Percentiles rank a stretch among this genome's conserved stretches.
phyloP scores from a whole-genome alignment of 129 eudicot species.

The Centrapalus pauciflorus region DNA sequence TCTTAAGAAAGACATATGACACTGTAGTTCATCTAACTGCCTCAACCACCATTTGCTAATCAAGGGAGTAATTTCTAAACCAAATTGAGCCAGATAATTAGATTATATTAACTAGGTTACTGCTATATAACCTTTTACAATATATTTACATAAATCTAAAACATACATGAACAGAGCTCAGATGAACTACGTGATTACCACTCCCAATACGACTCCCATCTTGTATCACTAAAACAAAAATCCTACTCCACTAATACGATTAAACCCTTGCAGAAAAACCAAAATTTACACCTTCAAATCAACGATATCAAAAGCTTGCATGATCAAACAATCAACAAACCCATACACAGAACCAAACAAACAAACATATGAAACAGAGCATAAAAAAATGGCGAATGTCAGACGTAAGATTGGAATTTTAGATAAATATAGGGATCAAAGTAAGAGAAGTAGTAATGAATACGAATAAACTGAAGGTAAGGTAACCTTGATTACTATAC shows the following conservation, averaged over 20 bases:
- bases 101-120: constrained; percentile 7
- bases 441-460: background rate
- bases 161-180: constrained; percentile 7
- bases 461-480: background rate
- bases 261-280: constrained; percentile 4
- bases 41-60: background rate
- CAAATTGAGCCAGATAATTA: background rate
- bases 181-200: constrained; percentile 17
- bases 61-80: background rate
- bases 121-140: background rate
- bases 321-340: background rate
- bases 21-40: background rate
- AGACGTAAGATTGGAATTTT: background rate
- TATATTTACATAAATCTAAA: background rate
- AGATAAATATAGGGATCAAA: constrained; percentile 3
- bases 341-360: background rate
- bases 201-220: background rate
- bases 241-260: background rate
- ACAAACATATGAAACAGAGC: background rate
- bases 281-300: background rate
- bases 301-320: constrained; percentile 8
- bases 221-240: constrained; percentile 2
- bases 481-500: constrained; percentile 63
- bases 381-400: background rate
- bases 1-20: constrained; percentile 2